These are phyloP conservation scores for Bacidia rubella DNA, from an alignment of 495 filamentous ascomycete genomes.

Conservation along the genomic window DNA sequence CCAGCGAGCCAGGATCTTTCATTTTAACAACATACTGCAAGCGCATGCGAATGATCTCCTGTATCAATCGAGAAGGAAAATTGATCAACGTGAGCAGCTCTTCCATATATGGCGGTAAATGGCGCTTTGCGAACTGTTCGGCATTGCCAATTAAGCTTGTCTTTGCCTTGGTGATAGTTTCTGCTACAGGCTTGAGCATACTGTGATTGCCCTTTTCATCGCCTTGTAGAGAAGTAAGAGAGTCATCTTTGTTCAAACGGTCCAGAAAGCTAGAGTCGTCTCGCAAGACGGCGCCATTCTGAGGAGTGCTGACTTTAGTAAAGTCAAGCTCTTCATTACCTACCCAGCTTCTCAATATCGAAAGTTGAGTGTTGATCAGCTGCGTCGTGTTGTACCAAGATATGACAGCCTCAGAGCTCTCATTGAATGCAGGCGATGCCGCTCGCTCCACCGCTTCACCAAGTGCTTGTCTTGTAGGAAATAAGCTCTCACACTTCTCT, in stretches of 20 bases:
- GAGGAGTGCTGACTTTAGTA: conserved; percentile 44
- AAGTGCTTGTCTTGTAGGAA: conserved; percentile 64
- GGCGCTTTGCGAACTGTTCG: conserved; percentile 71
- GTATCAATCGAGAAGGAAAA: conserved; percentile 87
- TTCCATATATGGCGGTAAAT: conserved; percentile 93
- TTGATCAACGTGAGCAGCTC: conserved; percentile 91
- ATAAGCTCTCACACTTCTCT: conserved; percentile 71
- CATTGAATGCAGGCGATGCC: conserved; percentile 57
- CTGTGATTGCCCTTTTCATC: conserved; percentile 54
- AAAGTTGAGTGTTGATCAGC: conserved; percentile 88
- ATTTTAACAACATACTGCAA: conserved; percentile 88
- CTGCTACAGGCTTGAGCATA: conserved; percentile 70
- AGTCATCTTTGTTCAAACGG: conserved; percentile 95
- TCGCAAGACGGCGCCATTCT: conserved; percentile 50
- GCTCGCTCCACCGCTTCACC: conserved; percentile 56
- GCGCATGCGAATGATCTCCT: conserved; percentile 89
- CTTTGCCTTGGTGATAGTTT: conserved; percentile 87
- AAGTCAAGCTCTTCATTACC: conserved; percentile 94
- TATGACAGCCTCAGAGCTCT: conserved; percentile 75
- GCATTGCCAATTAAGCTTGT: conserved; percentile 79
- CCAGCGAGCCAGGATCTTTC: conserved; percentile 77
- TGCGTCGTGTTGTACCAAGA: conserved; percentile 97
- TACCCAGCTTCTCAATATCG: conserved; percentile 85
- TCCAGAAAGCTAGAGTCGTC: conserved; percentile 91
- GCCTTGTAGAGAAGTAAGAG: conserved; percentile 79